A percentile compares a stretch with the other conserved stretches of the same genome.
phyloP scores from a whole-genome alignment of 768 basidiomycete species.

The Leucocoprinus leucothites region DNA sequence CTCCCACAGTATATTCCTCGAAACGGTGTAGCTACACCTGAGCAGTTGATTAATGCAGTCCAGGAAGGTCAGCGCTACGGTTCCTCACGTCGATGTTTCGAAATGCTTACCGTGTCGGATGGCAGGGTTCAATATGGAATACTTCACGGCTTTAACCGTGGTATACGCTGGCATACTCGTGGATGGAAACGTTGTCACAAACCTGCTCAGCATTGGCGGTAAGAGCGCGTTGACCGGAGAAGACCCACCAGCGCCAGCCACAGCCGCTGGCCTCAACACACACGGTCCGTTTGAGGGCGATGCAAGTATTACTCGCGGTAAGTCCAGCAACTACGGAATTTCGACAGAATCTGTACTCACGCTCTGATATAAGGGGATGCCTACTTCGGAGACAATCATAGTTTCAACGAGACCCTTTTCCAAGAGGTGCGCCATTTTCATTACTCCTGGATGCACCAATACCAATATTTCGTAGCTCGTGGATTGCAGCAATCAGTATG shows the following conservation, averaged over 20 bases:
- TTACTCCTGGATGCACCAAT: too few relatives aligned
- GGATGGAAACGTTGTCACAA: constrained; percentile 18
- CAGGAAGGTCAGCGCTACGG: constrained; percentile 14
- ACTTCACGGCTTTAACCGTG: constrained; percentile 12
- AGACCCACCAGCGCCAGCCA: constrained; percentile 18
- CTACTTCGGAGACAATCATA: constrained; percentile 20
- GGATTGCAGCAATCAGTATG: constrained; percentile 15
- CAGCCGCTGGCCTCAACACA: constrained; percentile 18
- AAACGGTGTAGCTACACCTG: constrained; percentile 14
- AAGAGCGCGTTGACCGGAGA: too few relatives aligned
- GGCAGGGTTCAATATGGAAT: constrained; percentile 19
- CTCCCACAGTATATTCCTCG: constrained; percentile 15
- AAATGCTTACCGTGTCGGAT: not conserved
- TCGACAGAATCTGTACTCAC: not conserved
- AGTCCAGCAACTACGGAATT: not conserved
- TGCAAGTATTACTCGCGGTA: constrained; percentile 15
- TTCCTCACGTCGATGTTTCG: not conserved
- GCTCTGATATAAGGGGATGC: constrained; percentile 12
- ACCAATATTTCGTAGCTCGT: constrained; percentile 11
- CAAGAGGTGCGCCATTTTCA: constrained; percentile 17
- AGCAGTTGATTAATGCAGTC: constrained; percentile 15
- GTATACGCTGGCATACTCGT: constrained; percentile 18
- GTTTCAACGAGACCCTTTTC: constrained; percentile 20
- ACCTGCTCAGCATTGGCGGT: constrained; percentile 15
- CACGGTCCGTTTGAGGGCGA: constrained; percentile 20